Evolutionary conservation across 208 protist genomes (phyloP).

Genomic region (Leishmania amazonensis): DNA sequence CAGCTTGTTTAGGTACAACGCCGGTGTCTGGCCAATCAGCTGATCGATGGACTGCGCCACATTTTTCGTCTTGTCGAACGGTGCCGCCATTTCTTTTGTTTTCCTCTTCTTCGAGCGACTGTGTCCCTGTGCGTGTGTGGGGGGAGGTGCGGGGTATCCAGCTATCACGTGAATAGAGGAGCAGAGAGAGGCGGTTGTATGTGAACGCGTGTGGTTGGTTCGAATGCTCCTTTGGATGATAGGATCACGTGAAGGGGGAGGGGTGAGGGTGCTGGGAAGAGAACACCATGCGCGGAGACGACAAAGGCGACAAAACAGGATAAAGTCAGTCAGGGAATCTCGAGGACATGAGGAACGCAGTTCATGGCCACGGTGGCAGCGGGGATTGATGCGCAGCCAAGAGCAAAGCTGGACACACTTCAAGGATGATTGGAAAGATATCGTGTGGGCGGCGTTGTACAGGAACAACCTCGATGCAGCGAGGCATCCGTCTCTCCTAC

Average conservation of each 20-base stretch:
- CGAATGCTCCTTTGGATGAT: not conserved
- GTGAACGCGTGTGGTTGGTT: not conserved
- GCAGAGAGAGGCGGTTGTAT: not conserved
- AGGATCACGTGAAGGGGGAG: not conserved
- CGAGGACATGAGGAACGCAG: not conserved
- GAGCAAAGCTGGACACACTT: not conserved
- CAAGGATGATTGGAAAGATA: not conserved
- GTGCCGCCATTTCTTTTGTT: conserved; percentile 12
- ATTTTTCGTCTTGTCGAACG: conserved; percentile 60
- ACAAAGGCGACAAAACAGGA: not conserved
- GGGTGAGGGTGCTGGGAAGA: no score
- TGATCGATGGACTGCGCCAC: conserved; percentile 71
- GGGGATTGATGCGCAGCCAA: not conserved
- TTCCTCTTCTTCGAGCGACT: not conserved
- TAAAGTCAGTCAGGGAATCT: not conserved
- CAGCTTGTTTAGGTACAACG: conserved; percentile 85
- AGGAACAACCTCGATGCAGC: not conserved
- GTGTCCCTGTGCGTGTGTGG: not conserved
- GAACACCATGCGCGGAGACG: not conserved
- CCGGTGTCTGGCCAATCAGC: conserved; percentile 91
- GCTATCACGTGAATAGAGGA: not conserved
- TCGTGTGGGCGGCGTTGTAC: not conserved
- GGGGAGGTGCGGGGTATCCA: not conserved
- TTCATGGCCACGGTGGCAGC: not conserved
- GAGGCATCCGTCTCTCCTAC: not conserved